phyloP scores from a whole-genome alignment of 2,329 filamentous ascomycete species.

The Purpureocillium takamizusanense region DNA sequence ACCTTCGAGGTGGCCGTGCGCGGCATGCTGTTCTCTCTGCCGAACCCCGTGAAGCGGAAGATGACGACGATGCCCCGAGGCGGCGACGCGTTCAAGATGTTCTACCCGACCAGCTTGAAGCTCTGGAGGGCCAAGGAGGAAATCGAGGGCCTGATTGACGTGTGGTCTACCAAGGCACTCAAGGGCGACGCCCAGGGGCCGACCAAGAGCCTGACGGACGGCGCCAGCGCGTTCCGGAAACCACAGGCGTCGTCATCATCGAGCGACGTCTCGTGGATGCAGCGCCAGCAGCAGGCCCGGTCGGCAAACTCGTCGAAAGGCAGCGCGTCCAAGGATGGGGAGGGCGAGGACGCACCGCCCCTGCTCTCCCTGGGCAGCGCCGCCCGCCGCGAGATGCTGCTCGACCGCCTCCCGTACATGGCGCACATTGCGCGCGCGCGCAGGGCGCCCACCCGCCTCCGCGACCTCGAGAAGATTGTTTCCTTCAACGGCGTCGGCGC shows the following conservation, averaged over 20 bases:
- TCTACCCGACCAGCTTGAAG: conserved; percentile 77
- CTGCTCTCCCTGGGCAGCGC: conserved; percentile 54
- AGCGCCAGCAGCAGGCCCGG: conserved; percentile 20
- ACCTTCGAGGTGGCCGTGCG: conserved; percentile 85
- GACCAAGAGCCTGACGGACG: conserved; percentile 30
- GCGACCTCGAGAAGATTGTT: conserved; percentile 59
- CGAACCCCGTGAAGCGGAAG: conserved; percentile 74
- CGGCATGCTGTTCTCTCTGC: conserved; percentile 76
- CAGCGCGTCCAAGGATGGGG: conserved; percentile 6
- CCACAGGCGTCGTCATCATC: conserved; percentile 20
- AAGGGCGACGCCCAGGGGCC: conserved; percentile 37
- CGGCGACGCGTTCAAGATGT: conserved; percentile 75
- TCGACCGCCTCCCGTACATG: conserved; percentile 84
- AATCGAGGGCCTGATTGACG: conserved; percentile 61
- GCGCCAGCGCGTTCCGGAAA: conserved; percentile 39
- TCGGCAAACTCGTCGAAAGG: conserved; percentile 7
- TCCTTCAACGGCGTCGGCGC: conserved; percentile 51
- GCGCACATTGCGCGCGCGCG: conserved; percentile 49
- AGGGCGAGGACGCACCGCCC: conserved; percentile 20
- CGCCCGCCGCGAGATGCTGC: conserved; percentile 63
- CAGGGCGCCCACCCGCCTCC: conserved; percentile 32
- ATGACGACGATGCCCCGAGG: conserved; percentile 30
- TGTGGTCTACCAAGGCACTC: conserved; percentile 56
- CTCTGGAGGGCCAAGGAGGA: conserved; percentile 81
- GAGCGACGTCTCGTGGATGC: conserved; percentile 23